Conservation (phyloP, 306 rosid genomes). For the Begonia loranthoides region DNA sequence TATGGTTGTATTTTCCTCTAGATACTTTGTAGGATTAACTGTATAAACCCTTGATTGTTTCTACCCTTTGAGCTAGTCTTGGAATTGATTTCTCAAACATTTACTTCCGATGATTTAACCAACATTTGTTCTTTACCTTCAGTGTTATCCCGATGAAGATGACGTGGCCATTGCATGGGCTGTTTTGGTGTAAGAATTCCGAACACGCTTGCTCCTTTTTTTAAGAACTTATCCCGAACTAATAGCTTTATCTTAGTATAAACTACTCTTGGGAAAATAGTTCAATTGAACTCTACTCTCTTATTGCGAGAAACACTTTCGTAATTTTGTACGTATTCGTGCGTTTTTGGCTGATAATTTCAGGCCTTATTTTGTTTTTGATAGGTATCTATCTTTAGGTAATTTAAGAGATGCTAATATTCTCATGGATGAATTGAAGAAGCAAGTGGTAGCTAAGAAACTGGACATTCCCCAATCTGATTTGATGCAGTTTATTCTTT, state of each 20-base stretch:
- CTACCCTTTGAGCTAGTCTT: not conserved
- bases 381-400: conserved; percentile 71
- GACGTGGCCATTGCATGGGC: conserved; percentile 86
- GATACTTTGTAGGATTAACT: not conserved
- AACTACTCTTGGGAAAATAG: too few species aligned
- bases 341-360: too few species aligned
- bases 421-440: conserved; percentile 70
- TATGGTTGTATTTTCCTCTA: too few species aligned
- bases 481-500: conserved; percentile 60
- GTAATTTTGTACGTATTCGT: too few species aligned
- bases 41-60: not conserved
- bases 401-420: conserved; percentile 80
- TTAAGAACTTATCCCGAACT: too few species aligned
- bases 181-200: conserved; percentile 53
- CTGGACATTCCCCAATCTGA: conserved; percentile 49
- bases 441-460: conserved; percentile 31
- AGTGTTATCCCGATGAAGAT: conserved; percentile 97
- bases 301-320: too few species aligned
- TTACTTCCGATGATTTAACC: not conserved
- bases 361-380: too few species aligned
- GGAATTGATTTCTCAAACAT: not conserved
- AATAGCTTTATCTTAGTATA: too few species aligned
- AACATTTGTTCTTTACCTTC: conserved; percentile 24
- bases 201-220: not conserved
- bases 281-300: too few species aligned